Percentiles rank a stretch among this genome's conserved stretches.
Evolutionary conservation across 2,329 filamentous ascomycete species (phyloP).

Genomic region (Nothomitra cinnamomea): DNA sequence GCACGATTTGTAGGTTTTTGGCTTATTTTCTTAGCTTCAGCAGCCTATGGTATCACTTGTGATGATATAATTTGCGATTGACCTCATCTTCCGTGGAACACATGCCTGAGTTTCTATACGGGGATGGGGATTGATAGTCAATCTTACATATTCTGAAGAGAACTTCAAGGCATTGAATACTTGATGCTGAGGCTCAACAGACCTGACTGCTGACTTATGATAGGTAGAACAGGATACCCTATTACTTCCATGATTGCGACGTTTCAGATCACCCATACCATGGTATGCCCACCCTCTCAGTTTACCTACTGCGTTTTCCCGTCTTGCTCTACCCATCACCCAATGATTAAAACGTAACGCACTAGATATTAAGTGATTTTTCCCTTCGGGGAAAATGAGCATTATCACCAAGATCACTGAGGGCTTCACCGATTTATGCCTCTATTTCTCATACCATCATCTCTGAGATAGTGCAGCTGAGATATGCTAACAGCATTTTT

Average conservation of each 20-base stretch:
- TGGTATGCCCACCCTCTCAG: not conserved
- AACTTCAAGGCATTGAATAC: not conserved
- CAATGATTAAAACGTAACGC: slow-evolving; percentile 49
- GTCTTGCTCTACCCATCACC: slow-evolving; percentile 19
- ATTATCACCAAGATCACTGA: slow-evolving; percentile 55
- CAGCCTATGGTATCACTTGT: slow-evolving; percentile 25
- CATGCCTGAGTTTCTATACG: slow-evolving; percentile 85
- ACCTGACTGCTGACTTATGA: not conserved
- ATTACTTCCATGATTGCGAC: no score
- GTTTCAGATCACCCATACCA: not conserved
- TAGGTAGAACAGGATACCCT: not conserved
- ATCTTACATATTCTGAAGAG: slow-evolving; percentile 97
- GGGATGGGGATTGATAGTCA: slow-evolving; percentile 37
- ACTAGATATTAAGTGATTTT: slow-evolving; percentile 53
- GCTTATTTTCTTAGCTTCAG: slow-evolving; percentile 11
- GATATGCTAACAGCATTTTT: not conserved
- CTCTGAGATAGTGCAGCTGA: not conserved
- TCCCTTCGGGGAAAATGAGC: slow-evolving; percentile 37
- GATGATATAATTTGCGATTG: slow-evolving; percentile 99
- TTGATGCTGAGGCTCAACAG: not conserved
- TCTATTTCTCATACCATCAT: not conserved
- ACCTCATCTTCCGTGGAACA: slow-evolving; percentile 61
- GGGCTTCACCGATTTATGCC: slow-evolving; percentile 18
- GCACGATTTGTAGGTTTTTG: slow-evolving; percentile 1
- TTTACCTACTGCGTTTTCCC: not conserved